Base-by-base conservation (phyloP, 2,329 filamentous ascomycete species). In the Akanthomyces uredinophilus region DNA sequence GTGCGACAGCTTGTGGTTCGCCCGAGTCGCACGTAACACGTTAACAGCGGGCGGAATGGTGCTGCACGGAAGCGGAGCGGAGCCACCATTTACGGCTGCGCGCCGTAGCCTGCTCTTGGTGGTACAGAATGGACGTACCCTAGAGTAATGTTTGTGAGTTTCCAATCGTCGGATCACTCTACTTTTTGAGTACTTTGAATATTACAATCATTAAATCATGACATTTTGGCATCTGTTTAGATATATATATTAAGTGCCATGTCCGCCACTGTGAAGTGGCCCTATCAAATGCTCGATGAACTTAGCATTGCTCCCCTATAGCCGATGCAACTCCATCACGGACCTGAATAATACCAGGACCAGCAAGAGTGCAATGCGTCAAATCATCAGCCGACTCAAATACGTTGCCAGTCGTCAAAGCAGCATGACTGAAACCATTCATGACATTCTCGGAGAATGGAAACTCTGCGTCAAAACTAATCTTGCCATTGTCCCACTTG, bases 331-430 rank as follows among this genome's bases (percentile, higher is more conserved):
- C 43, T 0, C 39, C 22, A 22, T 49, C 22, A 16, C 3, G 16
- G 37, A 71, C 72, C 64, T 74, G 73, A n/a, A 74, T 73, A 27
- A 74, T 37, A 32, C 66, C 71, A 14, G 72, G 72, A 2, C 67
- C 72, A 22, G 72, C 72, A 1, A 74, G 64, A 3, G 72, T 70
- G 11, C 57, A 52, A 4, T 63, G 62, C 0, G 65, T 63, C 1
- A 74, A 59, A n/a, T 66, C 69, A 32, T 69, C 66, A 0, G 68
- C 62, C 5, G 51, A 66, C 13, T 64, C 53, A 54, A 73, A 72
- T 14, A 65, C 58, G 32, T 64, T 62, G 13, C 62, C 63, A 8
- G 66, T 70, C 1, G 71, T 73, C 54, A 73, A 60, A 18, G 70
- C 70, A 43, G 68, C 71, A 53, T 72, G 69, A 39, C 64, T 70